Percentiles rank a stretch among this genome's conserved stretches.
Conservation (phyloP, 345 rosid genomes). For the Garcia nutans region DNA sequence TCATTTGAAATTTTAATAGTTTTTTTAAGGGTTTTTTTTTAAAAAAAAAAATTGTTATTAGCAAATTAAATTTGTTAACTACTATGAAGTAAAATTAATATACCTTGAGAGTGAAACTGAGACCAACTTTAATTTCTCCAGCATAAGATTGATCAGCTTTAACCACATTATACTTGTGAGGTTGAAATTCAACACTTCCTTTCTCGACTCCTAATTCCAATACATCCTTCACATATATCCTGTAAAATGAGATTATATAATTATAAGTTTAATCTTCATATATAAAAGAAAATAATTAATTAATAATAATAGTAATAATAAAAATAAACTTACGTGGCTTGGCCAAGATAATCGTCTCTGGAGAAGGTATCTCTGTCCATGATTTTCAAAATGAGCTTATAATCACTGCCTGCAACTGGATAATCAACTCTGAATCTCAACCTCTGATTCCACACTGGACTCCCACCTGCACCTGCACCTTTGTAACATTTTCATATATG, state of each 20-base stretch:
- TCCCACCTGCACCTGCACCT: slow-evolving; percentile 45
- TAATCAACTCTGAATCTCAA: slow-evolving; percentile 67
- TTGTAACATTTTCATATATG: too few species aligned
- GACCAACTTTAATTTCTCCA: slow-evolving; percentile 75
- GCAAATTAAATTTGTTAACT: neutral
- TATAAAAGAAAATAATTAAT: too few species aligned
- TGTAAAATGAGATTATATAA: too few species aligned
- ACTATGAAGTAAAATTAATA: neutral
- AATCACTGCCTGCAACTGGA: slow-evolving; percentile 59
- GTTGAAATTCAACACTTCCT: slow-evolving; percentile 57
- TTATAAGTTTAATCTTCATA: too few species aligned
- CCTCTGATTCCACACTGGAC: slow-evolving; percentile 73
- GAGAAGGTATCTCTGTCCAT: slow-evolving; percentile 90
- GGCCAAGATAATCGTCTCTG: slow-evolving; percentile 64
- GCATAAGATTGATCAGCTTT: slow-evolving; percentile 40
- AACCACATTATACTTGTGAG: slow-evolving; percentile 58
- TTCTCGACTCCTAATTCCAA: slow-evolving; percentile 73
- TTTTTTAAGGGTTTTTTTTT: too few species aligned
- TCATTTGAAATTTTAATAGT: too few species aligned
- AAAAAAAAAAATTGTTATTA: too few species aligned
- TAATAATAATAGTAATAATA: too few species aligned
- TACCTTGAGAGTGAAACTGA: slow-evolving; percentile 51
- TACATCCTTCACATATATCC: slow-evolving; percentile 67
- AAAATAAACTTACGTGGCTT: slow-evolving; percentile 60
- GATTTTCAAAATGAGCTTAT: slow-evolving; percentile 62